These are phyloP conservation scores for Melastoma candidum DNA, from an alignment of 441 rosid species.

Conservation along the genomic window DNA sequence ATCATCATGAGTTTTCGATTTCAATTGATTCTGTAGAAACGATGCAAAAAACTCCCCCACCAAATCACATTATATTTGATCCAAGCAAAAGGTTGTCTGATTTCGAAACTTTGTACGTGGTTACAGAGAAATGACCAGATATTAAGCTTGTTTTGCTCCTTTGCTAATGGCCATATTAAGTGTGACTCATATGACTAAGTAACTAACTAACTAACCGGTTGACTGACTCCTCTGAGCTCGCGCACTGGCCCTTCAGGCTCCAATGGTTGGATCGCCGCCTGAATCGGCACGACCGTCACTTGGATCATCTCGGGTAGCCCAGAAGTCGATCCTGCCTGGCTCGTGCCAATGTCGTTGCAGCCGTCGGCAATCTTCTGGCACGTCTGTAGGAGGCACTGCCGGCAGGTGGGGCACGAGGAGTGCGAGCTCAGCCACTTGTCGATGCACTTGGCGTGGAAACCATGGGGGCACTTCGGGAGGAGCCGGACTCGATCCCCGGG, in stretches of 20 bases:
- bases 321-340: constrained; percentile 20
- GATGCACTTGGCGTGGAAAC: constrained; percentile 62
- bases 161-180: too few relatives aligned
- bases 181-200: too few relatives aligned
- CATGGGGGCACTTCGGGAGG: constrained; percentile 70
- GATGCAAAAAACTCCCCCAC: too few relatives aligned
- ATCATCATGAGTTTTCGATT: too few relatives aligned
- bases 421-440: constrained; percentile 81
- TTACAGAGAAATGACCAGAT: too few relatives aligned
- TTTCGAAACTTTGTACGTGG: too few relatives aligned
- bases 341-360: constrained; percentile 19
- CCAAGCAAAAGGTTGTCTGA: too few relatives aligned
- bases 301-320: constrained; percentile 1
- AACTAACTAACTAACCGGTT: constrained; percentile 2
- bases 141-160: too few relatives aligned
- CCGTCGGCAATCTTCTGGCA: constrained; percentile 62
- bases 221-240: constrained; percentile 30
- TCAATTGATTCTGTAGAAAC: too few relatives aligned
- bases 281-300: constrained; percentile 18
- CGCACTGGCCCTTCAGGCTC: constrained; percentile 49
- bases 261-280: constrained; percentile 35
- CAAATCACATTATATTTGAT: too few relatives aligned
- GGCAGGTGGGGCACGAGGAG: constrained; percentile 78
- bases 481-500: constrained; percentile 50
- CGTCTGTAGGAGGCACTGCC: constrained; percentile 64